phyloP scores from a whole-genome alignment of 495 filamentous ascomycete species.

The Chaetomium cochliodes region DNA sequence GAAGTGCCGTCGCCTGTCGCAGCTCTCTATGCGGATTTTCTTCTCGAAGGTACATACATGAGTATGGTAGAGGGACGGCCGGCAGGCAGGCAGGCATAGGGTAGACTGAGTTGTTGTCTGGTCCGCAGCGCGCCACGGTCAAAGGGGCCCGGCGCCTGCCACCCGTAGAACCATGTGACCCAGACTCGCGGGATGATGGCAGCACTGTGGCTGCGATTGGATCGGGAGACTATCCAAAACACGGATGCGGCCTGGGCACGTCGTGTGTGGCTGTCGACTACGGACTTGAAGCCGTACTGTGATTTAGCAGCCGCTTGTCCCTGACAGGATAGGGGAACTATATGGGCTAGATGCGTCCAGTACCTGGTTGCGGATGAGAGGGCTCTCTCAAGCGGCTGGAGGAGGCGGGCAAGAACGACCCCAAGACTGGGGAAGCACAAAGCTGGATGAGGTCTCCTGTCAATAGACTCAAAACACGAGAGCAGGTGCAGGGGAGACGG shows the following conservation, averaged over 20 bases:
- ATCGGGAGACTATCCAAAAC: constrained; percentile 34
- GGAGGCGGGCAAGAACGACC: background rate
- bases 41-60: constrained; percentile 22
- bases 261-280: constrained; percentile 24
- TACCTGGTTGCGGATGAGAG: background rate
- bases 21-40: constrained; percentile 12
- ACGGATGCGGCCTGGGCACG: constrained; percentile 35
- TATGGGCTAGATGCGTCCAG: constrained; percentile 10
- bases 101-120: constrained; percentile 5
- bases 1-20: background rate
- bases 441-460: background rate
- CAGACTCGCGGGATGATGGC: constrained; percentile 25
- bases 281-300: constrained; percentile 22
- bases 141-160: background rate
- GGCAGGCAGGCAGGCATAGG: background rate
- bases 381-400: background rate
- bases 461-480: background rate
- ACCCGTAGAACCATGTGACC: background rate
- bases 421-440: background rate
- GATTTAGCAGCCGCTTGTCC: constrained; percentile 38
- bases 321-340: constrained; percentile 23
- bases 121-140: background rate
- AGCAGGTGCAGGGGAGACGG: constrained; percentile 8
- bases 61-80: too few species aligned
- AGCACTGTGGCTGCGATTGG: constrained; percentile 24